Percentiles rank a stretch among this genome's conserved stretches.
Conservation (phyloP, 805 yeast species). For the Cyberlindnera samutprakarnensis region DNA sequence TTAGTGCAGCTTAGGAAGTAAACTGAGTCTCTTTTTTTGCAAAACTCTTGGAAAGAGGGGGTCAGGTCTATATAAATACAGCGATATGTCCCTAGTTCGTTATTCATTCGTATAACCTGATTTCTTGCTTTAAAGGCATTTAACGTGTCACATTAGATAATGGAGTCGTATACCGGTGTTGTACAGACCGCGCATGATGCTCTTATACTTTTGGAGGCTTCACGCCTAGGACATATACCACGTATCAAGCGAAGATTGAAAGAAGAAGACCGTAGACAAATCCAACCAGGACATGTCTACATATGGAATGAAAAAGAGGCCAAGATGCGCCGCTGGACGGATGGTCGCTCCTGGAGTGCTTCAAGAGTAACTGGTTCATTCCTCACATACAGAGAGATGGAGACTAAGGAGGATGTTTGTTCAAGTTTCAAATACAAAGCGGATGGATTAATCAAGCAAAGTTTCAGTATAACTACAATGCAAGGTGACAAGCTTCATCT, state of each 20-base stretch:
- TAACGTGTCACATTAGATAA: no score
- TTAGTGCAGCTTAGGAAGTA: no score
- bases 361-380: constrained; percentile 61
- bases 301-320: constrained; percentile 69
- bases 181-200: constrained; percentile 56
- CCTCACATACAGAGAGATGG: constrained; percentile 57
- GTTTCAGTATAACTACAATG: constrained; percentile 48
- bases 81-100: no score
- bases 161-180: constrained; percentile 58
- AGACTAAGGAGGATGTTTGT: constrained; percentile 14
- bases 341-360: constrained; percentile 68
- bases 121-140: no score
- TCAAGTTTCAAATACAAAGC: constrained; percentile 30
- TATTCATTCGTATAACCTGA: no score
- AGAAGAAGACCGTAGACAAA: constrained; percentile 39
- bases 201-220: constrained; percentile 56
- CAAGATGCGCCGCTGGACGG: constrained; percentile 75
- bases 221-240: constrained; percentile 48
- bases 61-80: no score
- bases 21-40: no score
- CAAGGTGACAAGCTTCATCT: constrained; percentile 51
- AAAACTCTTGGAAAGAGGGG: no score
- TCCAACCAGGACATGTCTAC: constrained; percentile 53
- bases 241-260: constrained; percentile 52
- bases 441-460: constrained; percentile 57